Evolutionary conservation across 805 yeast genomes (phyloP).

Genomic region (Blastobotrys peoriensis): DNA sequence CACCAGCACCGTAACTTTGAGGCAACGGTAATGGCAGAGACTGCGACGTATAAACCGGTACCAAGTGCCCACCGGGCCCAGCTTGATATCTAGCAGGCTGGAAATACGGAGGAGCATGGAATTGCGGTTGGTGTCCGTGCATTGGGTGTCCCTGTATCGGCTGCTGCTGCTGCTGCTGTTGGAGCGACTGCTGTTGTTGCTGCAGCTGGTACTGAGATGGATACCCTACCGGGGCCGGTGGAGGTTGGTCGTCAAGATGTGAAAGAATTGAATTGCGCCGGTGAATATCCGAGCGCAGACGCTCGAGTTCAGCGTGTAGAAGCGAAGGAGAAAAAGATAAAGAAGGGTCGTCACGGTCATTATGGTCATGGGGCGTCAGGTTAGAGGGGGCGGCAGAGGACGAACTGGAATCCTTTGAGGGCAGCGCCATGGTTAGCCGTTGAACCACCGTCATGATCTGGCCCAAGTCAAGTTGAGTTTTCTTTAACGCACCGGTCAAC

Average conservation of each 20-base stretch:
- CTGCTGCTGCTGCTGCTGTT: background rate
- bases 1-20: background rate
- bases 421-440: background rate
- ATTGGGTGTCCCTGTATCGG: no score
- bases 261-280: background rate
- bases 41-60: constrained; percentile 3
- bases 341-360: background rate
- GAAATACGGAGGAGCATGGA: constrained; percentile 7
- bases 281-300: background rate
- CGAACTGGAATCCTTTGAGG: background rate
- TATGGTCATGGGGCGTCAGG: constrained; percentile 1
- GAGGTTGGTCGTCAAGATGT: background rate
- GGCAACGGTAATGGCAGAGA: constrained; percentile 1
- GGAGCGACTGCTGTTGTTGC: constrained; percentile 6
- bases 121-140: constrained; percentile 7
- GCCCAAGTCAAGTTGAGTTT: constrained; percentile 12
- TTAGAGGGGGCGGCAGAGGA: constrained; percentile 2
- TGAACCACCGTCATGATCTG: constrained; percentile 9
- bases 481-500: constrained; percentile 12
- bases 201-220: constrained; percentile 2
- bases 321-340: background rate
- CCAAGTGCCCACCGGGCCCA: constrained; percentile 8
- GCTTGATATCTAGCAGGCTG: constrained; percentile 9
- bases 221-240: background rate
- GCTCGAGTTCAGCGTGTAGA: background rate